Base-by-base conservation (phyloP, 495 filamentous ascomycete species). In the Tuber borchii region DNA sequence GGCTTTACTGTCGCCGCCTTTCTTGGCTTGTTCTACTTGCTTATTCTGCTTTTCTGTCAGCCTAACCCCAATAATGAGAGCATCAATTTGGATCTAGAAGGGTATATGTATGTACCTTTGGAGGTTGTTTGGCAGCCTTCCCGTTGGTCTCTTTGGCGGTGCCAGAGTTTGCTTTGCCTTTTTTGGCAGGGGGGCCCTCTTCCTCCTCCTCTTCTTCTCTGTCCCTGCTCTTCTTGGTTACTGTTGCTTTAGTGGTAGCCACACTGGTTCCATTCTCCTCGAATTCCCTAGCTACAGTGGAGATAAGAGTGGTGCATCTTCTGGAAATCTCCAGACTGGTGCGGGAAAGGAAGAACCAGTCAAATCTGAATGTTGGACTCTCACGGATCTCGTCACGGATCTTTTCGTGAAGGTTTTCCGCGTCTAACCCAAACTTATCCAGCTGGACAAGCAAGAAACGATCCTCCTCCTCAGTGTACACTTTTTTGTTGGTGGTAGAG, bases 401-500 rank as follows among this genome's bases (percentile, higher is more conserved):
- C 81, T 89, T 90, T 77, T 97, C 93, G 79, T 93, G 93, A 72
- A 97, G 88, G 43, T 89, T 88, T 80, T 95, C 94, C 2, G 91
- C 91, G 73, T 97, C 93, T 19, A 98, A 88, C 31, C 96, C 96
- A 80, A 91, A 92, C 84, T 90, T 91, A 83, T 99, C 93, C 4
- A 99, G 85, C 85, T 97, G 92, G 51, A 98, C 94, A 43, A 99
- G 87, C 71, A 99, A 86, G 85, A 99, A 99, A 17, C 96, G 90
- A 82, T 99, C 96, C 84, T 99, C 96, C 82, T 99, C 96, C 82
- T 98, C 96, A 0, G 95, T 97, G 82, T 99, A 99, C 9, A 98
- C 93, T 86, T 98, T 98, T 87, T 99, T 99, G 86, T 99, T 99
- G 70, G 96, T 99, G 4, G 96, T 99, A 3, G 93, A 97, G 34